These are phyloP conservation scores for Hypoxylon lenormandii DNA, from an alignment of 495 filamentous ascomycete genomes.

Conservation along the genomic window DNA sequence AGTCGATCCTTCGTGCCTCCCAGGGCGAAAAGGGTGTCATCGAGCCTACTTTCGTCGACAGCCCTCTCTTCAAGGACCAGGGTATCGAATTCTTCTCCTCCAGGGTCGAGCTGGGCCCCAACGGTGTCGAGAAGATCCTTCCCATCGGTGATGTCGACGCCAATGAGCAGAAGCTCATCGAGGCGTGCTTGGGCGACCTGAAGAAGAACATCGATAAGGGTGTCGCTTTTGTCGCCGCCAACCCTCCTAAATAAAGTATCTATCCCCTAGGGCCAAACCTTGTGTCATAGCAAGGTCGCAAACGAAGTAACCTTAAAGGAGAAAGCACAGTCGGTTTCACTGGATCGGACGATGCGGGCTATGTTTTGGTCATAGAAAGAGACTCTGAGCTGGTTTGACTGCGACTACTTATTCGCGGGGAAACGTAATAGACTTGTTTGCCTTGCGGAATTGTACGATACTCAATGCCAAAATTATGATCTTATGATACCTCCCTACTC, in stretches of 20 bases:
- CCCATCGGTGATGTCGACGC: constrained; percentile 82
- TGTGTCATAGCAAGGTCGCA: constrained; percentile 26
- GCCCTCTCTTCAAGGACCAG: constrained; percentile 96
- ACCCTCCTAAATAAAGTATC: constrained; percentile 67
- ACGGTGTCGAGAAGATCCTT: constrained; percentile 93
- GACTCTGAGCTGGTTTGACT: constrained; percentile 10
- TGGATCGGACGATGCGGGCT: constrained; percentile 15
- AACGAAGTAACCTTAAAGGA: constrained; percentile 19
- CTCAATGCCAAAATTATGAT: constrained; percentile 32
- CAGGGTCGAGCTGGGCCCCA: constrained; percentile 91
- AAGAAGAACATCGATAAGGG: constrained; percentile 79
- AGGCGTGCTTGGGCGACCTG: constrained; percentile 84
- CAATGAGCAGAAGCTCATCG: constrained; percentile 88
- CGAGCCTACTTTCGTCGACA: constrained; percentile 97
- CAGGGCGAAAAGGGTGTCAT: constrained; percentile 94
- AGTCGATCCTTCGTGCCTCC: constrained; percentile 89
- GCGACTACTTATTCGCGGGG: constrained; percentile 19
- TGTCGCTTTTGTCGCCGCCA: constrained; percentile 62
- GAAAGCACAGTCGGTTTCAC: constrained; percentile 1
- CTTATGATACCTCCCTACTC: constrained; percentile 19
- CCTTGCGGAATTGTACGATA: constrained; percentile 48
- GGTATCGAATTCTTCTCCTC: constrained; percentile 96
- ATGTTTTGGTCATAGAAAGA: constrained; percentile 5
- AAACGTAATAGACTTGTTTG: constrained; percentile 29
- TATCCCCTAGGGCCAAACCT: constrained; percentile 10